Conservation (phyloP, 306 rosid genomes). For the Alnus rubra region DNA sequence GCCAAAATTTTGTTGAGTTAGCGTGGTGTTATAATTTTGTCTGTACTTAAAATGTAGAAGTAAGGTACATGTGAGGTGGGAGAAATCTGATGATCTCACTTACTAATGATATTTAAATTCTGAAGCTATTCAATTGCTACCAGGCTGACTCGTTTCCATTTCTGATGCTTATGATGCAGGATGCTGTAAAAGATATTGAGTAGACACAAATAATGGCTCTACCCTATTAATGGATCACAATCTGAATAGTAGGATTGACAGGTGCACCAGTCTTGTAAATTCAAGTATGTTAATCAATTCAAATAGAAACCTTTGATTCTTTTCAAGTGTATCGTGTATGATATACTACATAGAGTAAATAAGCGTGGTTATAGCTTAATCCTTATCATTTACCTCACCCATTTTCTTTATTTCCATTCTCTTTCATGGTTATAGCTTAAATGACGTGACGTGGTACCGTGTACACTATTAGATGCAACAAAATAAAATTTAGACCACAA, state of each 20-base stretch:
- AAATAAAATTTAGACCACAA: no score
- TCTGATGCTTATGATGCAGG: conserved; percentile 5
- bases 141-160: not conserved
- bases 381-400: no score
- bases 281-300: not conserved
- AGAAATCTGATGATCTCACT: not conserved
- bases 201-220: not conserved
- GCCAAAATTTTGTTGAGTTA: no score
- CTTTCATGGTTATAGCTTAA: no score
- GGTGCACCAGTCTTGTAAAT: not conserved
- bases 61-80: not conserved
- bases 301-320: not conserved
- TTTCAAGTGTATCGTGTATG: not conserved
- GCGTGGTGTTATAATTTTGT: not conserved
- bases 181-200: conserved; percentile 12
- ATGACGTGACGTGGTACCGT: no score
- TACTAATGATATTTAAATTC: not conserved
- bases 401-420: no score
- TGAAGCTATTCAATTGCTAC: not conserved
- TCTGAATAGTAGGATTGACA: not conserved
- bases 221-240: not conserved
- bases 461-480: no score
- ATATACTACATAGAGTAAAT: not conserved
- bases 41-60: not conserved
- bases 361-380: not conserved